Percentiles rank a stretch among this genome's conserved stretches.
These are phyloP conservation scores for Coniochaeta sp. DNA, from an alignment of 2,329 filamentous ascomycete species.

Conservation along the genomic window DNA sequence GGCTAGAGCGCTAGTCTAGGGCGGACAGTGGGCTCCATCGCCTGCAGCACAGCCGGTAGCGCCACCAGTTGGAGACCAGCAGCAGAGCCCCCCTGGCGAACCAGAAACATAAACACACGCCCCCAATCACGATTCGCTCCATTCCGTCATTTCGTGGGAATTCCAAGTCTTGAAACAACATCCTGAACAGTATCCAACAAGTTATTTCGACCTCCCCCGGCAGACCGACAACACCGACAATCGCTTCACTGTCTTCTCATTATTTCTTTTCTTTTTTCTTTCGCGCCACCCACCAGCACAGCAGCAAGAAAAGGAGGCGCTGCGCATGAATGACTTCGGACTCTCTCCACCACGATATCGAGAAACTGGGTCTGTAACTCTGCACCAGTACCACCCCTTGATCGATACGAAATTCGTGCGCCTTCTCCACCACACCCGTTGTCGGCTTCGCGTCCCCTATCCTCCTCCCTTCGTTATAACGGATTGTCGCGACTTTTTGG, in stretches of 20 bases:
- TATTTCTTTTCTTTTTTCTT: neutral
- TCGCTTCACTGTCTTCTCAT: neutral
- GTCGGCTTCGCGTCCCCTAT: neutral
- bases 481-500: neutral
- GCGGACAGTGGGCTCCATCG: too few relatives aligned
- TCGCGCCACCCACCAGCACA: too few relatives aligned
- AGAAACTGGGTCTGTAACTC: neutral
- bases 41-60: neutral
- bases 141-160: slow-evolving; percentile 3
- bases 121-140: slow-evolving; percentile 2
- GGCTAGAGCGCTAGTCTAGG: too few relatives aligned
- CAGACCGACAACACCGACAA: neutral
- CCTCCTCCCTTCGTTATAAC: neutral
- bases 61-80: neutral
- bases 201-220: neutral
- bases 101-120: slow-evolving; percentile 5
- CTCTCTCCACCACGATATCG: slow-evolving; percentile 1
- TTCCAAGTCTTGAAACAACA: neutral
- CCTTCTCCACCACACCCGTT: neutral
- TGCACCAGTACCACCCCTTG: neutral
- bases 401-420: slow-evolving; percentile 2
- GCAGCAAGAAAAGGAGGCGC: neutral
- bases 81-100: slow-evolving; percentile 2
- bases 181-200: too few relatives aligned
- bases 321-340: neutral